Conservation (phyloP, 2,329 filamentous ascomycete species). For the Beauveria sp. region DNA sequence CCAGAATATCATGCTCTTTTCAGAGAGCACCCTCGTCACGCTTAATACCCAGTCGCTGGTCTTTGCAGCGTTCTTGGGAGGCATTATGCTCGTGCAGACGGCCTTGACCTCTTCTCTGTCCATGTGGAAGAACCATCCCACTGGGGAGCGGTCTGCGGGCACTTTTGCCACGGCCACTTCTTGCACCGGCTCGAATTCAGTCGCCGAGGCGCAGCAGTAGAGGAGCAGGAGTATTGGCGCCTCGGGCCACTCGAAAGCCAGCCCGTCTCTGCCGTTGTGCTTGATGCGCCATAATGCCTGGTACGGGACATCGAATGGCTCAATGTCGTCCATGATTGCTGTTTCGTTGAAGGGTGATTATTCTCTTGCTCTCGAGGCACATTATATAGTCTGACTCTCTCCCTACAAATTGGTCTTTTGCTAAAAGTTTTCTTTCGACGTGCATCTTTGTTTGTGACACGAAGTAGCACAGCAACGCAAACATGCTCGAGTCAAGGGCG, state of each 20-base stretch:
- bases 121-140: conserved; percentile 2
- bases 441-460: neutral
- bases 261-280: neutral
- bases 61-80: neutral
- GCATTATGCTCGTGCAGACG: neutral
- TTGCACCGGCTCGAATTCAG: neutral
- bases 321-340: neutral
- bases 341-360: too few species aligned
- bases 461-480: neutral
- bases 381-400: too few species aligned
- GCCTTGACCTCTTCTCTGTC: neutral
- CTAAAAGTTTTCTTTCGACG: neutral
- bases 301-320: neutral
- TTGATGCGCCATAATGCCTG: conserved; percentile 3
- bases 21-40: neutral
- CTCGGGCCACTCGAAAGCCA: neutral
- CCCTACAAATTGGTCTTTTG: too few species aligned
- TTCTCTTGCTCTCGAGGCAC: too few species aligned
- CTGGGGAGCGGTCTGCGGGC: neutral
- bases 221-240: neutral
- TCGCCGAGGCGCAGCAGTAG: neutral
- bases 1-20: neutral
- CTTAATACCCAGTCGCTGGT: neutral
- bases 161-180: neutral
- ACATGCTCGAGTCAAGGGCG: neutral